Evolutionary conservation across 257 asterid genomes (phyloP).

Genomic region (Vinca minor): DNA sequence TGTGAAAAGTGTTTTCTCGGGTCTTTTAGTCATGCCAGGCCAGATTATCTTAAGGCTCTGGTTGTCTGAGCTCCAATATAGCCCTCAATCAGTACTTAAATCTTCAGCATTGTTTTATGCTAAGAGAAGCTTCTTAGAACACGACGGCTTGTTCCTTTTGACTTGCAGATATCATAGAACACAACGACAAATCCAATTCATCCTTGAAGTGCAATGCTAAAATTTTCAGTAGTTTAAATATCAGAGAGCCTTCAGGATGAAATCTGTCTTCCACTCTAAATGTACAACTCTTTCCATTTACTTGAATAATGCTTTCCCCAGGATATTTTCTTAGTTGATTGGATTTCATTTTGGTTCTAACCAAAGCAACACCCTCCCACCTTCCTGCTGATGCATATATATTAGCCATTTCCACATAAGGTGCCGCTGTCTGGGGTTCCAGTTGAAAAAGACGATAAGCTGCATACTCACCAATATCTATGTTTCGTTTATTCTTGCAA

Average conservation of each 20-base stretch:
- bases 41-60: not conserved
- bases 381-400: slow-evolving; percentile 48
- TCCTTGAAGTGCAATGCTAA: slow-evolving; percentile 44
- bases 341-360: slow-evolving; percentile 38
- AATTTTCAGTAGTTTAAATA: slow-evolving; percentile 30
- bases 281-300: slow-evolving; percentile 35
- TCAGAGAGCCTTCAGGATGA: slow-evolving; percentile 27
- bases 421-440: slow-evolving; percentile 55
- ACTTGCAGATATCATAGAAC: not conserved
- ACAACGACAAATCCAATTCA: slow-evolving; percentile 14
- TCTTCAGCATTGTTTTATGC: not conserved
- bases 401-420: slow-evolving; percentile 67
- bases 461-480: slow-evolving; percentile 48
- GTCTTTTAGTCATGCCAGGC: not conserved
- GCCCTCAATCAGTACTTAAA: not conserved
- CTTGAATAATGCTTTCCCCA: slow-evolving; percentile 47
- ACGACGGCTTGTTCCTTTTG: not conserved
- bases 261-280: slow-evolving; percentile 60
- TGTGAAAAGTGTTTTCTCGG: too few relatives aligned
- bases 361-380: slow-evolving; percentile 44
- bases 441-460: slow-evolving; percentile 35
- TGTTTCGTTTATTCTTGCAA: slow-evolving; percentile 45
- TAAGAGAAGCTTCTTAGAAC: not conserved
- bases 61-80: not conserved
- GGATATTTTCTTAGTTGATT: slow-evolving; percentile 46